These are phyloP conservation scores for Acaromyces ingoldii DNA, from an alignment of 1,284 basidiomycete genomes.

Conservation along the genomic window DNA sequence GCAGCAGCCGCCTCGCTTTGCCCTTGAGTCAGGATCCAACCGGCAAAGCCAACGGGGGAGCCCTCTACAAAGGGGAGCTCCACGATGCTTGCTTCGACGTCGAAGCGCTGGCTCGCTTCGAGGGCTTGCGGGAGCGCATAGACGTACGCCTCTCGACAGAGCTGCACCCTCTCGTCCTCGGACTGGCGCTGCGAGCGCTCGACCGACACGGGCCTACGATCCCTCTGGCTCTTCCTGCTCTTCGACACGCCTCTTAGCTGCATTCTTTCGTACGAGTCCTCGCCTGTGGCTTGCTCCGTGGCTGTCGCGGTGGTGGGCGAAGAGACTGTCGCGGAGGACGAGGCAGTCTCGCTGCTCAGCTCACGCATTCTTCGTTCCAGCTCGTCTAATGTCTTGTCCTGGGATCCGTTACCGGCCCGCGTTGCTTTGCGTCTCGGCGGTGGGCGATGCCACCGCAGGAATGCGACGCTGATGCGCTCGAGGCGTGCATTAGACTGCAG, in stretches of 20 bases:
- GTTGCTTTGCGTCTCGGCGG: not conserved
- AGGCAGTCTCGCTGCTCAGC: no score
- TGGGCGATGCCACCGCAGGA: not conserved
- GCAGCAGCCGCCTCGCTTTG: no score
- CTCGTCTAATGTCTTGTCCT: not conserved
- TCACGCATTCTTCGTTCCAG: not conserved
- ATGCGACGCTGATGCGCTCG: not conserved
- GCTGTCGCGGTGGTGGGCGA: no score
- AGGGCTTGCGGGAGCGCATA: not conserved
- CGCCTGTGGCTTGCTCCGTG: no score
- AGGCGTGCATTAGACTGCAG: not conserved
- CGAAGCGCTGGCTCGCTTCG: not conserved
- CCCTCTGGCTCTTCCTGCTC: no score
- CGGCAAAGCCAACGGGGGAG: not conserved
- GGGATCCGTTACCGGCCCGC: not conserved
- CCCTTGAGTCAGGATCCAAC: not conserved
- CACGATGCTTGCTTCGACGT: not conserved
- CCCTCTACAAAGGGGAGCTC: not conserved
- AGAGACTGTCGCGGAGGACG: no score
- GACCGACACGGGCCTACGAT: no score
- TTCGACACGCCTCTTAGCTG: not conserved
- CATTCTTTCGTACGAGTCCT: not conserved
- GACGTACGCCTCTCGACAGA: not conserved
- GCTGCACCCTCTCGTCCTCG: not conserved
- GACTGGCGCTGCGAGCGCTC: not conserved